Evolutionary conservation across 257 asterid genomes (phyloP), one percentile per base, ranked within the genome.

Genomic region (Gynochthodes officinalis): DNA sequence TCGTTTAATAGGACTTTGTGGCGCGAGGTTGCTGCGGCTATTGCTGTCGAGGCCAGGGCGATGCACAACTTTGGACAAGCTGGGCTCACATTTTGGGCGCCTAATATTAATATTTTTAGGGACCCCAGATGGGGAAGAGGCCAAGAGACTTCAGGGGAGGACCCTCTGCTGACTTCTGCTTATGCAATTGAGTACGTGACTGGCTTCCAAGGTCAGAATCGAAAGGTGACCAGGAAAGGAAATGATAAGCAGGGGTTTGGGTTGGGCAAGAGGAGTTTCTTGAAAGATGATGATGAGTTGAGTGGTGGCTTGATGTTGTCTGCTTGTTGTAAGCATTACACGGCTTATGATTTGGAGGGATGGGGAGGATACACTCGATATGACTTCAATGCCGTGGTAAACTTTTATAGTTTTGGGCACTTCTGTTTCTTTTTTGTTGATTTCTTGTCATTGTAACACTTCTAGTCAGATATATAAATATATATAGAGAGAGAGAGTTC

Each of bases 71-170:
- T 52, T 3, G 97, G 98, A 1, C 98, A 89, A 75, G 89, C 96
- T 3, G 98, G 98, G 63, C 67, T 94, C 84, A 93, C 97, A 7
- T 93, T 79, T 74, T 93, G 96, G 96, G 98, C 98, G 15, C 98
- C 98, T 54, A 91, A 91, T 81, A 84, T 93, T 58, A 94, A 94
- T 67, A 68, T 94, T 27, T 94, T 94, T 73, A 85, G 92, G 78
- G 98, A 94, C 39, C 98, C 97, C 25, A 89, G 98, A 75, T 94
- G 98, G 98, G 98, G 97, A 55, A 87, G 98, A 65, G 98, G 98
- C 19, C 96, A 88, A 82, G 98, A 94, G 84, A 94, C 98, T 4
- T 95, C 96, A 2, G 98, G 98, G 80, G 98, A 94, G 85, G 98
- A 94, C 73, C 98, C 97, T 4, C 76, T 88, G 91, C 84, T 89